Evolutionary conservation across 345 rosid species (phyloP).

Genomic region (Populus pruinosa): DNA sequence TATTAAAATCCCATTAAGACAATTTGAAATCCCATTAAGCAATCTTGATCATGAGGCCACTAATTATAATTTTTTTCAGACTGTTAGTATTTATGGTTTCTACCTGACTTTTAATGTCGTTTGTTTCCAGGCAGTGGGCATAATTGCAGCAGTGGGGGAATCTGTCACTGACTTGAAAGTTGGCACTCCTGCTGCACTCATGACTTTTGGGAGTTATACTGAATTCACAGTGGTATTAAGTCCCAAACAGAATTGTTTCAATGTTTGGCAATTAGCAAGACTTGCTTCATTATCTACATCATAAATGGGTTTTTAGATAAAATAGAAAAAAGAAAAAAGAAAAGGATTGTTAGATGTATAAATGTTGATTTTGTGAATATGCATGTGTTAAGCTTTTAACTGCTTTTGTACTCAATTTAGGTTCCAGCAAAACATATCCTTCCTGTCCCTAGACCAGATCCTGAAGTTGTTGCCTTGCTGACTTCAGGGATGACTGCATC

Average conservation of each 20-base stretch:
- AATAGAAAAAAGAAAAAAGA: neutral
- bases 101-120: neutral
- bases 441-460: slow-evolving; percentile 88
- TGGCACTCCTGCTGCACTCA: slow-evolving; percentile 91
- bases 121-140: slow-evolving; percentile 71
- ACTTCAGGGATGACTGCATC: slow-evolving; percentile 97
- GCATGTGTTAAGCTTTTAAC: neutral
- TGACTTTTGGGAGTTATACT: slow-evolving; percentile 86
- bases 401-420: slow-evolving; percentile 29
- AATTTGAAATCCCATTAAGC: neutral
- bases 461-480: slow-evolving; percentile 98
- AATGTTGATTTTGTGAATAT: neutral
- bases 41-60: slow-evolving; percentile 11
- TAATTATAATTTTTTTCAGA: neutral
- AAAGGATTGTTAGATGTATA: neutral
- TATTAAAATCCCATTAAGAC: neutral
- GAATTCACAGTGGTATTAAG: slow-evolving; percentile 59
- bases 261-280: neutral
- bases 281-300: slow-evolving; percentile 8
- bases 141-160: slow-evolving; percentile 84
- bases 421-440: slow-evolving; percentile 72
- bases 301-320: neutral
- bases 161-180: slow-evolving; percentile 64
- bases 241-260: slow-evolving; percentile 6
- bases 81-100: neutral